phyloP scores from a whole-genome alignment of 179 eudicot species.

The Heliamphora pulchella region DNA sequence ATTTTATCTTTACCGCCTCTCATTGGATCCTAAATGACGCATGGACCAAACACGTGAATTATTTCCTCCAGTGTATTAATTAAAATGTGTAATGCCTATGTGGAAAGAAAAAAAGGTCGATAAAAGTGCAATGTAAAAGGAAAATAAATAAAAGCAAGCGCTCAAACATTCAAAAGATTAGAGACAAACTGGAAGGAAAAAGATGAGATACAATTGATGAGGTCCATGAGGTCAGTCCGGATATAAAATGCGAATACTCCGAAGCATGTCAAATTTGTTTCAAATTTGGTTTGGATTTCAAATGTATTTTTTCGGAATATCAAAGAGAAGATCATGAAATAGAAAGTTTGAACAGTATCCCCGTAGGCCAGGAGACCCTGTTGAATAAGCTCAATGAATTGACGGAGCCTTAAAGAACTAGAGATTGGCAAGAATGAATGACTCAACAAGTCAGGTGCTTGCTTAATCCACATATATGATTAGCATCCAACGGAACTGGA shows the following conservation, averaged over 20 bases:
- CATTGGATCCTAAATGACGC: slow-evolving; percentile 71
- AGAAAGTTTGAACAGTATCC: neutral
- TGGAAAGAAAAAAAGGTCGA: too few relatives aligned
- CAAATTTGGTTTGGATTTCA: neutral
- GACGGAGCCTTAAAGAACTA: neutral
- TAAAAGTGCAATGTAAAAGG: too few relatives aligned
- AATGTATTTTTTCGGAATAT: neutral
- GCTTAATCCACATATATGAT: neutral
- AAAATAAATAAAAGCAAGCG: too few relatives aligned
- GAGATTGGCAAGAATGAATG: neutral
- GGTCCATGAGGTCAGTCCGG: neutral
- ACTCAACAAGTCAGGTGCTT: neutral
- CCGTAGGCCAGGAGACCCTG: neutral
- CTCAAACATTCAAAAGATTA: too few relatives aligned
- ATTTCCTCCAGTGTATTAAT: too few relatives aligned
- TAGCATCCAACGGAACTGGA: neutral
- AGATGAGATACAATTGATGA: neutral
- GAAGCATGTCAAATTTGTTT: neutral
- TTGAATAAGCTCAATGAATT: neutral
- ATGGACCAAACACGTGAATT: neutral
- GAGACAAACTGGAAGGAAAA: neutral
- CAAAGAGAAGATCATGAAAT: neutral
- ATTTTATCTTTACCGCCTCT: slow-evolving; percentile 79
- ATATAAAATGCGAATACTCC: neutral
- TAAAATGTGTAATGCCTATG: too few relatives aligned